Evolutionary conservation across 2,329 filamentous ascomycete genomes (phyloP).

Genomic region (Colletotrichum kahawae): DNA sequence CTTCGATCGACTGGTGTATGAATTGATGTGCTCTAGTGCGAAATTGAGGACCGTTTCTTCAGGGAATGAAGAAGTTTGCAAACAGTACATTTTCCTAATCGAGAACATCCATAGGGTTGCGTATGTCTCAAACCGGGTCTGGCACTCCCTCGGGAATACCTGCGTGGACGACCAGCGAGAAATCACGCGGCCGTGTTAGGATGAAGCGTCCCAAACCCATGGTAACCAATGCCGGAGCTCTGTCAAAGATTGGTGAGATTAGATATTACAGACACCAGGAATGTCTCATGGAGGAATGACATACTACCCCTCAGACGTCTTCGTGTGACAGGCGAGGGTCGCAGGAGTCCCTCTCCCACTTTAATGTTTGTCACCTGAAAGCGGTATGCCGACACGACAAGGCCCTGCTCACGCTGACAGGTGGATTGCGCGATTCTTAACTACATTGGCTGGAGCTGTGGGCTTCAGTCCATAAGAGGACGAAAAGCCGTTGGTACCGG

Average conservation of each 20-base stretch:
- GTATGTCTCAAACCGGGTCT: accelerated
- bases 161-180: background rate
- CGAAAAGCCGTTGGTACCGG: background rate
- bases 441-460: background rate
- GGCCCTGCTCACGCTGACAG: background rate
- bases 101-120: background rate
- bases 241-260: background rate
- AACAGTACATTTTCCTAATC: background rate
- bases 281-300: background rate
- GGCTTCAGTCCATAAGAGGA: background rate
- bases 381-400: background rate
- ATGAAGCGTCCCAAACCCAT: background rate
- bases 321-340: background rate
- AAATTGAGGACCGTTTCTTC: accelerated
- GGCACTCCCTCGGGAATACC: background rate
- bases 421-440: background rate
- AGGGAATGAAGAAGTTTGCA: background rate
- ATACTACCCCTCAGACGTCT: background rate
- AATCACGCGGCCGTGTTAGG: background rate
- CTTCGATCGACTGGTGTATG: background rate
- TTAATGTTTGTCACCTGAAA: background rate
- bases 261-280: background rate
- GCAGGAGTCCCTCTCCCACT: background rate
- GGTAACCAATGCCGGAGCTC: background rate
- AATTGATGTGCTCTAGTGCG: background rate